Base-by-base conservation (phyloP, 495 filamentous ascomycete genomes). In the Apiosordaria backusii region DNA sequence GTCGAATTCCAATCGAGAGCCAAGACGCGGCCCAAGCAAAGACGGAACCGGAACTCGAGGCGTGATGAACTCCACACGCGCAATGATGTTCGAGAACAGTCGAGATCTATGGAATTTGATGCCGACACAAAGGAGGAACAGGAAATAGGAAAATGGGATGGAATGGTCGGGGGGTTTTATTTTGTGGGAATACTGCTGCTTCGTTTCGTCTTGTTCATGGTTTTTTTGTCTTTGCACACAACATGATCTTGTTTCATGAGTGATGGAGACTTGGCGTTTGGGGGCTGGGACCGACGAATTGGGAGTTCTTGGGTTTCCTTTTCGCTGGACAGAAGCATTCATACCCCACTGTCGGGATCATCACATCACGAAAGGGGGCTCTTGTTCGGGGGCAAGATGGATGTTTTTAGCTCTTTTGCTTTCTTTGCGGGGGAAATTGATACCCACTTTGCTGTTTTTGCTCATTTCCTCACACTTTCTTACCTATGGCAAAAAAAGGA, bases 371-470 rank as follows among this genome's bases (percentile, higher is more conserved):
- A 13, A 45, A 45, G 35, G 35, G 25, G 23, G 25, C 3, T 19
- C 18, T 15, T 29, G n/a, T 27, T 24, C 10, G 6, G 13, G 0
- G 25, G 58, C 58, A 27, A 24, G 4, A 18, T 40, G 25, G 58
- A 60, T 26, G n/a, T n/a, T n/a, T n/a, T n/a, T n/a, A 60, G 2
- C 58, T n/a, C 13, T 60, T 60, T 60, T 10, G 24, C 27, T 60
- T 16, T 60, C 6, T 45, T 13, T 45, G 10, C 9, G 16, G n/a
- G 25, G 22, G 50, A 16, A 53, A 16, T 21, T 60, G 15, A 27
- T 26, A 16, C 10, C 18, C 18, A 40, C n/a, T 10, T 19, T 35
- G 10, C 7, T 24, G 18, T 60, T 60, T 15, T 26, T 4, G 18
- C 3, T 60, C 16, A 15, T 29, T 40, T 60, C 19, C 1, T 16